phyloP scores from a whole-genome alignment of 306 rosid genomes.

The Styphnolobium japonicum region DNA sequence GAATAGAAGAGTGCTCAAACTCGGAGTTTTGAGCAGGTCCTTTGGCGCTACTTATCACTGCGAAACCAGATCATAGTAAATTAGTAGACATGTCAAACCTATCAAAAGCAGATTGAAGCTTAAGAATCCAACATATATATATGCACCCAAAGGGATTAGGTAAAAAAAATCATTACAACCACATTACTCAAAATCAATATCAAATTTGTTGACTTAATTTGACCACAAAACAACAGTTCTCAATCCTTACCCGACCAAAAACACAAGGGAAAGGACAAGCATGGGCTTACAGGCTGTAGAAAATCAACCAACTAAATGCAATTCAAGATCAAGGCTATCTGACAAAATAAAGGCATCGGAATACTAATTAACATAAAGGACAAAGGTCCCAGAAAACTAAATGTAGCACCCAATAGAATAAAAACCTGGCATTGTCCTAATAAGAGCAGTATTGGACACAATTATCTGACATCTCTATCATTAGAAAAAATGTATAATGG shows the following conservation, averaged over 20 bases:
- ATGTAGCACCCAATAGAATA: slow-evolving; percentile 5
- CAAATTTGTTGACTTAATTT: slow-evolving; percentile 2
- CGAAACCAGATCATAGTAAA: slow-evolving; percentile 28
- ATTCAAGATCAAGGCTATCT: slow-evolving; percentile 16
- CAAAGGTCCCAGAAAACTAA: slow-evolving; percentile 15
- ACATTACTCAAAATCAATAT: slow-evolving; percentile 18
- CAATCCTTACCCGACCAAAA: slow-evolving; percentile 5
- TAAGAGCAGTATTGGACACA: slow-evolving; percentile 9
- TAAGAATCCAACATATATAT: slow-evolving; percentile 19
- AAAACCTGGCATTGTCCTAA: background rate
- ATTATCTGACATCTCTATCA: slow-evolving; percentile 24
- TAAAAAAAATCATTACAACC: slow-evolving; percentile 7
- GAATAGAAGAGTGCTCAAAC: slow-evolving; percentile 97
- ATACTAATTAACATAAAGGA: slow-evolving; percentile 16
- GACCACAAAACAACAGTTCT: slow-evolving; percentile 11
- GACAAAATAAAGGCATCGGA: background rate
- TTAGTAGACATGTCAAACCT: slow-evolving; percentile 18
- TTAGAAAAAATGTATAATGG: slow-evolving; percentile 2
- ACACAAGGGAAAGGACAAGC: slow-evolving; percentile 21
- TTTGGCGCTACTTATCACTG: slow-evolving; percentile 69
- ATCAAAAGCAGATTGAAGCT: slow-evolving; percentile 15
- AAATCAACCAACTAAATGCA: slow-evolving; percentile 16
- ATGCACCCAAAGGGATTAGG: slow-evolving; percentile 3
- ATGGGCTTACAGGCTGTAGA: background rate
- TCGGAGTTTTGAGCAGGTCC: slow-evolving; percentile 88